phyloP scores from a whole-genome alignment of 352 stramenopile species.

The Globisporangium nunn region DNA sequence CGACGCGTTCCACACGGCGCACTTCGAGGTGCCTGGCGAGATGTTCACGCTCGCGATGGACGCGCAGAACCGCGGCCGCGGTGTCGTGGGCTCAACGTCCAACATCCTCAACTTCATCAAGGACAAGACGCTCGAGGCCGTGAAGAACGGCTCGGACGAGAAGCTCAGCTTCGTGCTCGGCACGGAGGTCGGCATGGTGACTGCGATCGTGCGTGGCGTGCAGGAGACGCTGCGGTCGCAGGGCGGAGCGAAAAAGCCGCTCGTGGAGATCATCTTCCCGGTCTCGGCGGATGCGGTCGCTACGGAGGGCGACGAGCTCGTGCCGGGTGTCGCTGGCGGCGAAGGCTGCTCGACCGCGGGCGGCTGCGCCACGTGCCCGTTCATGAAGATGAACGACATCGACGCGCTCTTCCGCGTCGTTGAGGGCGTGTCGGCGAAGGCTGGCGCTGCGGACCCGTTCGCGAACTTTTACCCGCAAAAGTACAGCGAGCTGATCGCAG shows the following conservation, averaged over 20 bases:
- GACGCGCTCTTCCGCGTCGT: constrained; percentile 92
- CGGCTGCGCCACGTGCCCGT: constrained; percentile 95
- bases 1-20: constrained; percentile 93
- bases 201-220: constrained; percentile 93
- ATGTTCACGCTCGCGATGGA: constrained; percentile 98
- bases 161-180: constrained; percentile 93
- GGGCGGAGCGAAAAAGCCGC: constrained; percentile 44
- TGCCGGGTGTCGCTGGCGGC: constrained; percentile 88
- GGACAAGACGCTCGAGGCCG: constrained; percentile 87
- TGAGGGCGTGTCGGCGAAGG: constrained; percentile 45
- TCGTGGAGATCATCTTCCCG: constrained; percentile 96
- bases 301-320: constrained; percentile 70
- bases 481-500: constrained; percentile 86
- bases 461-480: constrained; percentile 90
- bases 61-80: constrained; percentile 84
- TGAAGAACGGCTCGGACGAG: constrained; percentile 54
- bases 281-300: constrained; percentile 91
- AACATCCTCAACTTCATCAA: constrained; percentile 98
- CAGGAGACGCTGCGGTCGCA: constrained; percentile 66
- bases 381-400: constrained; percentile 99
- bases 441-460: constrained; percentile 42
- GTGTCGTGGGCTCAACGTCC: constrained; percentile 94
- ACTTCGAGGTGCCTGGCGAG: constrained; percentile 98
- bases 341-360: constrained; percentile 96
- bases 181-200: constrained; percentile 97